Base-by-base conservation (phyloP, 2,329 filamentous ascomycete genomes). In the Alternaria conjuncta region DNA sequence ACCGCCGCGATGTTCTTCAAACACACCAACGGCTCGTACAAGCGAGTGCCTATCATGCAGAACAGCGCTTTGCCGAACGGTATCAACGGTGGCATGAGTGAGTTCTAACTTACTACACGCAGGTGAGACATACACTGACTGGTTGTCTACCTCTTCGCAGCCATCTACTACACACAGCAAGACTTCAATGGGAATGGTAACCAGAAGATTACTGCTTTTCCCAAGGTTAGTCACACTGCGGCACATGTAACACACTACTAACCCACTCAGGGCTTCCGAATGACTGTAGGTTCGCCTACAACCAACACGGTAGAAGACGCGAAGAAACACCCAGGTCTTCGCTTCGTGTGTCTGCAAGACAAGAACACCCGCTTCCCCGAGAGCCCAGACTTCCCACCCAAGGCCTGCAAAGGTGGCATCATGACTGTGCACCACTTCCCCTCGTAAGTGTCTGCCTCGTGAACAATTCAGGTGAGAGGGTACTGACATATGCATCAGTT, bases 241-340 rank as follows among this genome's bases (percentile, higher is more conserved):
- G 5, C 7, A 6, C 25, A 25, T 15, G 3, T 5, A 5, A 18
- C 25, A 7, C 13, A 20, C 13, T n/a, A 10, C 12, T 59, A 21
- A 56, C 4, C 5, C 3, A 10, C 18, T 6, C 55, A 75, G 74
- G 74, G 75, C 13, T 77, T 77, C 67, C 73, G 75, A 47, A 77
- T 77, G 75, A 75, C 73, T 1, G 73, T 76, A 26, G 74, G 75
- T 50, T 71, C 67, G 25, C 80, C 80, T 4, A 74, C 79, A 15
- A 56, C 54, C 20, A 47, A 59, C 18, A 58, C 47, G 1, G 47
- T 69, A 20, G 61, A 67, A 12, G 60, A 55, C 13, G 44, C 63
- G 3, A 63, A 67, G 18, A 49, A 49, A 4, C 50, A 60, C 30
- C 18, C 30, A n/a, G 58, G 58, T 2, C 43, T 60, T 8, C 58